Conservation (phyloP, 768 basidiomycete species). For the Hygrophorus pudorinus region DNA sequence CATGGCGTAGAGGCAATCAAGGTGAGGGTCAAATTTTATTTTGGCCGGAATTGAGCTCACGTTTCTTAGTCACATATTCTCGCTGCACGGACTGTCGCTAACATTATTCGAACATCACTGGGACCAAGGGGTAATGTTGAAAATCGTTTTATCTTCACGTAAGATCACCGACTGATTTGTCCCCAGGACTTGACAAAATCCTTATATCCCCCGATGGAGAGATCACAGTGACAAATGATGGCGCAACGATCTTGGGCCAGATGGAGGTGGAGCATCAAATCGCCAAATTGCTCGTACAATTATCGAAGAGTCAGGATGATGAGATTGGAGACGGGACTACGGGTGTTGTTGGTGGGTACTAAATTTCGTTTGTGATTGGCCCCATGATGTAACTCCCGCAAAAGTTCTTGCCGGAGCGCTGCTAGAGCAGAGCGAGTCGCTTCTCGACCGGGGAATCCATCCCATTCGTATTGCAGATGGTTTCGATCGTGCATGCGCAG, state of each 20-base stretch:
- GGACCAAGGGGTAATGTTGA: slow-evolving; percentile 72
- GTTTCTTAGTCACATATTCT: slow-evolving; percentile 76
- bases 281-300: slow-evolving; percentile 92
- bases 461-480: slow-evolving; percentile 99
- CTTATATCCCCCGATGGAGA: slow-evolving; percentile 95
- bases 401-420: slow-evolving; percentile 95
- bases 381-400: slow-evolving; percentile 3
- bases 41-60: slow-evolving; percentile 3
- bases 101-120: slow-evolving; percentile 90
- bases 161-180: slow-evolving; percentile 3
- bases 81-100: slow-evolving; percentile 87
- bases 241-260: slow-evolving; percentile 94
- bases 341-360: slow-evolving; percentile 84
- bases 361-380: slow-evolving; percentile 2
- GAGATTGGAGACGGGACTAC: slow-evolving; percentile 99
- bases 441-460: slow-evolving; percentile 99
- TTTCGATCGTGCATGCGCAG: slow-evolving; percentile 87
- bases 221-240: slow-evolving; percentile 98
- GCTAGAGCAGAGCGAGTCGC: slow-evolving; percentile 84
- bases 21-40: slow-evolving; percentile 31
- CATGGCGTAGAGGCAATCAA: slow-evolving; percentile 96
- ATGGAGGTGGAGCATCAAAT: slow-evolving; percentile 99
- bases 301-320: slow-evolving; percentile 97
- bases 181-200: slow-evolving; percentile 84
- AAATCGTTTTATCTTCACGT: slow-evolving; percentile 5